Evolutionary conservation across 108 stramenopile genomes (phyloP).

Genomic region (Conticribra guillardii): DNA sequence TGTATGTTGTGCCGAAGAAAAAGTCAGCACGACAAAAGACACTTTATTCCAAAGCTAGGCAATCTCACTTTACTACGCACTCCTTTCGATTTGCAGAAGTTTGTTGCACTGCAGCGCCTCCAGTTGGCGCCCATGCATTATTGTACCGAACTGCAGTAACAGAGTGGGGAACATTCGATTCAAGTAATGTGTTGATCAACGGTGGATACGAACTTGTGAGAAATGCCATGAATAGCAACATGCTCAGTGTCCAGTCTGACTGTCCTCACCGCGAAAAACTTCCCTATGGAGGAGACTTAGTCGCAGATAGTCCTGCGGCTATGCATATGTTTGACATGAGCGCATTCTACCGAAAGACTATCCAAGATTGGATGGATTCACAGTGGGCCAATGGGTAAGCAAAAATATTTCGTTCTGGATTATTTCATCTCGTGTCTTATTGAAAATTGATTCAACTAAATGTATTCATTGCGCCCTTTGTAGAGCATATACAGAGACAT

Average conservation of each 20-base stretch:
- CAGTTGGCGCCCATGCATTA: slow-evolving; percentile 19
- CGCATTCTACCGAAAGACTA: slow-evolving; percentile 52
- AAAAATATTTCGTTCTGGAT: too few relatives aligned
- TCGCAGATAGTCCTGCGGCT: slow-evolving; percentile 43
- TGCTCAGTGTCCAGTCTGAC: slow-evolving; percentile 58
- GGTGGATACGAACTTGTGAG: slow-evolving; percentile 44
- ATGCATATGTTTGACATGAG: slow-evolving; percentile 50
- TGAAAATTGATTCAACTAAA: too few relatives aligned
- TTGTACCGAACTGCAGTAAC: slow-evolving; percentile 38
- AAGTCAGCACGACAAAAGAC: neutral
- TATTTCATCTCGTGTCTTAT: too few relatives aligned
- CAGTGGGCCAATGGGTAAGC: slow-evolving; percentile 57
- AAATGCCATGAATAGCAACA: slow-evolving; percentile 46
- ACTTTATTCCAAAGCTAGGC: slow-evolving; percentile 21
- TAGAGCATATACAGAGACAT: slow-evolving; percentile 50
- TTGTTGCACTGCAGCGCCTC: slow-evolving; percentile 38
- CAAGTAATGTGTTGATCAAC: slow-evolving; percentile 32
- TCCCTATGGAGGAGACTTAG: slow-evolving; percentile 51
- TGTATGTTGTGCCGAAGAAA: slow-evolving; percentile 27
- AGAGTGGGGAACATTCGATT: slow-evolving; percentile 48
- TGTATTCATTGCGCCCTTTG: too few relatives aligned
- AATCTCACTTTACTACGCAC: slow-evolving; percentile 47
- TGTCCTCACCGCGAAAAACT: slow-evolving; percentile 63
- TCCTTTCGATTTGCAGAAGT: slow-evolving; percentile 46
- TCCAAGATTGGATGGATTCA: slow-evolving; percentile 49